These are phyloP conservation scores for Elsinoe australis DNA, from an alignment of 2,329 filamentous ascomycete genomes.

Conservation along the genomic window DNA sequence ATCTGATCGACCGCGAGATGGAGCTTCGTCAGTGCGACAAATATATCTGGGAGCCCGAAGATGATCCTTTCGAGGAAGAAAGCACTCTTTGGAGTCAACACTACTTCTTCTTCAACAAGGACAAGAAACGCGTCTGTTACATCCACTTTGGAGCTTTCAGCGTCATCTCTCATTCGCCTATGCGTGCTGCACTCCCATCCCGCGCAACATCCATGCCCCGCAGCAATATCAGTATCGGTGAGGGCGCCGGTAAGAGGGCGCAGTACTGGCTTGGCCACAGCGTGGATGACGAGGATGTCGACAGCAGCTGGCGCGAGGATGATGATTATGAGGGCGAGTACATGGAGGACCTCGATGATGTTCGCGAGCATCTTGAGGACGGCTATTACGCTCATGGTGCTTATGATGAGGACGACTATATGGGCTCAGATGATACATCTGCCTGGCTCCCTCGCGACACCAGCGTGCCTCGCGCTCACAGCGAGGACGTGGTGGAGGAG, in stretches of 20 bases:
- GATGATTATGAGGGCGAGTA: slow-evolving; percentile 32
- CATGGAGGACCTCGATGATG: slow-evolving; percentile 30
- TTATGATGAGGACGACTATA: slow-evolving; percentile 21
- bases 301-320: slow-evolving; percentile 24
- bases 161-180: slow-evolving; percentile 59
- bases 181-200: slow-evolving; percentile 33
- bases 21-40: slow-evolving; percentile 77
- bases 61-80: slow-evolving; percentile 87
- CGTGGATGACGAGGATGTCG: slow-evolving; percentile 19
- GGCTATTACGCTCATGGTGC: slow-evolving; percentile 24
- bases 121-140: slow-evolving; percentile 86
- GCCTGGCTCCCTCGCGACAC: slow-evolving; percentile 18
- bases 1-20: slow-evolving; percentile 91
- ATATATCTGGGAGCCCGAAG: slow-evolving; percentile 82
- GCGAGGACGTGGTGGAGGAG: slow-evolving; percentile 20
- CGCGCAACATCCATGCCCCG: slow-evolving; percentile 38
- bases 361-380: slow-evolving; percentile 29
- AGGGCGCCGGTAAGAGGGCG: slow-evolving; percentile 68
- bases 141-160: slow-evolving; percentile 85
- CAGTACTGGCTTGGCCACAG: slow-evolving; percentile 76
- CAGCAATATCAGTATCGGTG: slow-evolving; percentile 37
- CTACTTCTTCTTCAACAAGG: slow-evolving; percentile 97
- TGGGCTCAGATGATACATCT: slow-evolving; percentile 23
- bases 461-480: slow-evolving; percentile 18
- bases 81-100: slow-evolving; percentile 91